Evolutionary conservation across 805 yeast species (phyloP), one percentile per base, ranked within the genome.

Genomic region (Kluyveromyces starmeri): DNA sequence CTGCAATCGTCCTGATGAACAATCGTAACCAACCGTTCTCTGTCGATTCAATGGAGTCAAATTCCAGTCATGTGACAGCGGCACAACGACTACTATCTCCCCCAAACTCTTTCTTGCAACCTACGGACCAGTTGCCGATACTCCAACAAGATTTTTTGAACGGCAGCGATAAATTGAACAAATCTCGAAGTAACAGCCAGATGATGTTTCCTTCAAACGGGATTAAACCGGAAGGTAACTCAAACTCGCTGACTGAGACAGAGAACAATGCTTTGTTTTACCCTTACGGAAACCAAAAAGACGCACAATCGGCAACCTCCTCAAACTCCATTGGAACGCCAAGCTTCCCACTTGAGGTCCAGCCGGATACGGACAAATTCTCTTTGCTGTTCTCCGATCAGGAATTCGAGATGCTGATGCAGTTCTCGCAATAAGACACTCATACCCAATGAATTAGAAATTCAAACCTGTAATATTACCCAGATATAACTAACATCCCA

Each of bases 301-400:
- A n/a, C 17, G 5, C n/a, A 10, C 9, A 7, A 7, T 26, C 28
- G n/a, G 6, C n/a, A 7, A 8, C 28, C 5, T 26, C 28, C 10
- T 30, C 33, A n/a, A 20, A 21, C 4, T 16, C 33, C 3, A 9
- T 16, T 15, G 22, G 25, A 16, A 30, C 33, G 16, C 33, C 33
- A 5, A 20, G 25, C 12, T 19, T 15, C 5, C 23, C 19, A 2
- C 13, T 22, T 6, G 33, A 30, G 16, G 33, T 32, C 20, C 33
- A 28, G n/a, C 28, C 30, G 4, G 40, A 37, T 7, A 37, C 40
- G 1, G 40, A 37, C 17, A 37, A 37, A 23, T 19, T 37, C 5
- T 32, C 27, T 7, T 17, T 37, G n/a, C 24, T 37, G 9, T 37
- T 37, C 30, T 23, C 34, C 16, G 40, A 37, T 21, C 35, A 33